These are phyloP conservation scores for Neurospora sp. DNA, from an alignment of 2,329 filamentous ascomycete genomes.

Conservation along the genomic window DNA sequence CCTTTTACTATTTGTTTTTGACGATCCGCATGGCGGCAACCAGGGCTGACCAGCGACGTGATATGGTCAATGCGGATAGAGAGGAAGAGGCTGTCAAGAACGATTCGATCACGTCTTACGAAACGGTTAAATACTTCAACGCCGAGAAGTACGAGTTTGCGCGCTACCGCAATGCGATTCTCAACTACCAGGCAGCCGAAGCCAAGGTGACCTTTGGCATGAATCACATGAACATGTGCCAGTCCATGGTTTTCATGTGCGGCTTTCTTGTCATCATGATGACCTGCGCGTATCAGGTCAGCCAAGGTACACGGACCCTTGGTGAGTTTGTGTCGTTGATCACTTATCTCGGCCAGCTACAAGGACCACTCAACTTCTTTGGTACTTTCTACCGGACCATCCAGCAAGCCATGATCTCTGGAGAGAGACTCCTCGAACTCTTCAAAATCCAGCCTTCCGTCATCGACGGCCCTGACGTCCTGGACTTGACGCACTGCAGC, in stretches of 20 bases:
- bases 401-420: conserved; percentile 94
- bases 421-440: conserved; percentile 85
- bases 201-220: conserved; percentile 68
- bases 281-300: conserved; percentile 69
- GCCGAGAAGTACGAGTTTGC: conserved; percentile 71
- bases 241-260: conserved; percentile 70
- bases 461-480: conserved; percentile 61
- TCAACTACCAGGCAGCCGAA: conserved; percentile 63
- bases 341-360: conserved; percentile 70
- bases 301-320: conserved; percentile 52
- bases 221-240: conserved; percentile 71
- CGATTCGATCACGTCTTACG: conserved; percentile 97
- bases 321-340: conserved; percentile 66
- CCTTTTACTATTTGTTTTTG: conserved; percentile 92
- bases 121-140: conserved; percentile 89
- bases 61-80: conserved; percentile 90
- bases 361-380: conserved; percentile 76
- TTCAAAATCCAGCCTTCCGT: conserved; percentile 96
- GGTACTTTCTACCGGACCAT: conserved; percentile 94
- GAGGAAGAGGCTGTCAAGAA: conserved; percentile 98
- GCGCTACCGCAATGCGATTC: conserved; percentile 62
- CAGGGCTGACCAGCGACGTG: conserved; percentile 77
- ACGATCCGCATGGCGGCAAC: conserved; percentile 95
- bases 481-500: conserved; percentile 54
- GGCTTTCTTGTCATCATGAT: conserved; percentile 64